A percentile compares a stretch with the other conserved stretches of the same genome.
Conservation (phyloP, 768 basidiomycete species). For the Gymnopilus junonius region DNA sequence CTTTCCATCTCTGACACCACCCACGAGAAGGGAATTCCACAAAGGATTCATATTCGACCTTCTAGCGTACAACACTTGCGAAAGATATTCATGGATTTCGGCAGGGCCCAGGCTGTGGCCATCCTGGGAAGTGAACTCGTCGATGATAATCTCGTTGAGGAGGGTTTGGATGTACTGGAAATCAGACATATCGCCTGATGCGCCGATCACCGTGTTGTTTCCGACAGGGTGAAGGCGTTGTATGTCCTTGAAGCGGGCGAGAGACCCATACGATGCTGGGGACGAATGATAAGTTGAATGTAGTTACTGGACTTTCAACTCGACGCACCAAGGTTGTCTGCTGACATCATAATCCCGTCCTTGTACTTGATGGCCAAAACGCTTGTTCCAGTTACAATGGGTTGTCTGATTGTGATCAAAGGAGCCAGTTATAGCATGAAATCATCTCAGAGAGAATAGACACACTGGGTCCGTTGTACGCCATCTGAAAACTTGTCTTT, state of each 20-base stretch:
- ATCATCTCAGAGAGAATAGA: background rate
- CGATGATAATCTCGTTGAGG: slow-evolving; percentile 77
- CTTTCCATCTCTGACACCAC: slow-evolving; percentile 86
- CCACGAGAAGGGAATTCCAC: slow-evolving; percentile 95
- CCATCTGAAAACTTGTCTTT: slow-evolving; percentile 65
- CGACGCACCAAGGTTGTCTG: slow-evolving; percentile 89
- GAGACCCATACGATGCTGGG: slow-evolving; percentile 93
- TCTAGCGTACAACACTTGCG: slow-evolving; percentile 88
- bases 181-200: slow-evolving; percentile 96
- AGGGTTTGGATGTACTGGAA: slow-evolving; percentile 89
- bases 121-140: slow-evolving; percentile 83
- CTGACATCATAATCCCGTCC: slow-evolving; percentile 97
- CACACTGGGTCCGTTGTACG: slow-evolving; percentile 81
- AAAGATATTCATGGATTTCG: slow-evolving; percentile 92
- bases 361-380: slow-evolving; percentile 95
- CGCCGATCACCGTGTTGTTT: slow-evolving; percentile 84
- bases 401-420: slow-evolving; percentile 62
- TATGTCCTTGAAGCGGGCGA: slow-evolving; percentile 95
- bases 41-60: slow-evolving; percentile 90
- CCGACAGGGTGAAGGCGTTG: slow-evolving; percentile 88
- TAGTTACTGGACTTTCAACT: background rate
- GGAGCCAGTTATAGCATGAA: background rate
- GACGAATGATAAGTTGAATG: background rate
- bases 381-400: slow-evolving; percentile 96
- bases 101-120: slow-evolving; percentile 82